A percentile compares a stretch with the other conserved stretches of the same genome.
Conservation (phyloP, 306 rosid genomes). For the Vigna hirtella region DNA sequence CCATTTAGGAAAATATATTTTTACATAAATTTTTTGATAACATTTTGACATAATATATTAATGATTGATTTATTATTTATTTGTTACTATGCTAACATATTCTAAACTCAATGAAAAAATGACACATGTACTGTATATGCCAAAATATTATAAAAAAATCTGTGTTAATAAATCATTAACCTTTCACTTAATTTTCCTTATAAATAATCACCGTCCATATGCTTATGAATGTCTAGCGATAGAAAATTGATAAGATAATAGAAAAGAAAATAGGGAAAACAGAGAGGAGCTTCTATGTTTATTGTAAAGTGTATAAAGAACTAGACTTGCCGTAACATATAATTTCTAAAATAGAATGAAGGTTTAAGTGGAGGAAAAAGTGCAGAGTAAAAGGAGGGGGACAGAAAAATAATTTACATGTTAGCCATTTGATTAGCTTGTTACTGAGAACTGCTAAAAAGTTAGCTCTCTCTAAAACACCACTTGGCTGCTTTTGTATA, state of each 20-base stretch:
- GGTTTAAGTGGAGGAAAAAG: not conserved
- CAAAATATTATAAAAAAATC: too few species aligned
- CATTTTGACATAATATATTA: too few species aligned
- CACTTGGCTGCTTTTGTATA: slow-evolving; percentile 54
- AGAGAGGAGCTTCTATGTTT: slow-evolving; percentile 15
- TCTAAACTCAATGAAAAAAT: too few species aligned
- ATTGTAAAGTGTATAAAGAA: slow-evolving; percentile 5
- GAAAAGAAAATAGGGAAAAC: not conserved
- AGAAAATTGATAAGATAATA: not conserved
- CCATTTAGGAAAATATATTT: too few species aligned
- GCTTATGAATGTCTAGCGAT: not conserved
- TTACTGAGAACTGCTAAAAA: slow-evolving; percentile 51
- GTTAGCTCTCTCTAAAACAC: slow-evolving; percentile 56
- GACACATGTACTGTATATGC: too few species aligned
- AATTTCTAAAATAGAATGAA: not conserved
- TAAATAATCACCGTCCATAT: not conserved
- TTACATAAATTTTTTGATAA: too few species aligned
- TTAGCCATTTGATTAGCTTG: slow-evolving; percentile 53
- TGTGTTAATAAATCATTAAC: too few species aligned
- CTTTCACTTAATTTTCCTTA: not conserved
- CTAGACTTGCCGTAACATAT: not conserved
- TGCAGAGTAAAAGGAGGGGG: not conserved
- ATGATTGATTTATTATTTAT: too few species aligned
- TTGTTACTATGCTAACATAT: too few species aligned
- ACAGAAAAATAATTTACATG: slow-evolving; percentile 53